phyloP scores from a whole-genome alignment of 768 basidiomycete genomes.

The Phlebiopsis flavidoalba region DNA sequence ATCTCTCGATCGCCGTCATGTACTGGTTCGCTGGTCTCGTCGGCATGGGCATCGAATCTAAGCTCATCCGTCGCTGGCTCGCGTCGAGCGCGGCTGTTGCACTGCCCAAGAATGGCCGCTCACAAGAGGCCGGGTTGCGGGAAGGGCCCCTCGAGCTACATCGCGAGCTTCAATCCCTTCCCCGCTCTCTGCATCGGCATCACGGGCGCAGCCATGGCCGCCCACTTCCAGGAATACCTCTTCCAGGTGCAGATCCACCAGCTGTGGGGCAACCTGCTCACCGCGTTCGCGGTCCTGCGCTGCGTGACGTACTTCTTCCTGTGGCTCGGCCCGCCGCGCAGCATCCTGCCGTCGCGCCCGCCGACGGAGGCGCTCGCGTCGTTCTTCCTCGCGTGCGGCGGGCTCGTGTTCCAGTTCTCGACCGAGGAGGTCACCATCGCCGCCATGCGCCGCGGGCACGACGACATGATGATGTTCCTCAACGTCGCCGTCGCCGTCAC shows the following conservation, averaged over 20 bases:
- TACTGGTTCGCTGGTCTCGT: constrained; percentile 91
- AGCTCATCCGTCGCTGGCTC: constrained; percentile 66
- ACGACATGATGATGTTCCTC: constrained; percentile 87
- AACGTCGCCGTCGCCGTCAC: constrained; percentile 84
- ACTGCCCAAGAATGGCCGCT: constrained; percentile 14
- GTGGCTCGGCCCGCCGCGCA: constrained; percentile 80
- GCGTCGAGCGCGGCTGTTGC: constrained; percentile 46
- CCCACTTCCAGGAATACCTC: constrained; percentile 85
- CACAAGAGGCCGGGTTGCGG: constrained; percentile 44
- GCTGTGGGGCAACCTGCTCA: constrained; percentile 87
- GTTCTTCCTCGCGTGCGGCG: constrained; percentile 85
- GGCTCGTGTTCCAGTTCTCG: constrained; percentile 84
- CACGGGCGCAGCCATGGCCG: constrained; percentile 90
- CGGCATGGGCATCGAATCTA: constrained; percentile 88
- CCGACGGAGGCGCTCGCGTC: constrained; percentile 89
- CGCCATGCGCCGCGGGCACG: constrained; percentile 86
- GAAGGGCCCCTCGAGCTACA: constrained; percentile 75
- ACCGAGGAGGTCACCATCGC: constrained; percentile 87
- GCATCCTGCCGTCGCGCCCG: constrained; percentile 85
- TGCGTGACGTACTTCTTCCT: constrained; percentile 93
- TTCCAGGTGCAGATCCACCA: constrained; percentile 92
- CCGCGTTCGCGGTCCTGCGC: constrained; percentile 72
- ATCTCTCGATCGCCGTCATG: constrained; percentile 93
- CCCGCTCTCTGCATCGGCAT: constrained; percentile 92
- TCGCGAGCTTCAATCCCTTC: constrained; percentile 83